These are phyloP conservation scores for Podila epicladia DNA, from an alignment of 192 early-diverging fungal genomes.

Conservation along the genomic window DNA sequence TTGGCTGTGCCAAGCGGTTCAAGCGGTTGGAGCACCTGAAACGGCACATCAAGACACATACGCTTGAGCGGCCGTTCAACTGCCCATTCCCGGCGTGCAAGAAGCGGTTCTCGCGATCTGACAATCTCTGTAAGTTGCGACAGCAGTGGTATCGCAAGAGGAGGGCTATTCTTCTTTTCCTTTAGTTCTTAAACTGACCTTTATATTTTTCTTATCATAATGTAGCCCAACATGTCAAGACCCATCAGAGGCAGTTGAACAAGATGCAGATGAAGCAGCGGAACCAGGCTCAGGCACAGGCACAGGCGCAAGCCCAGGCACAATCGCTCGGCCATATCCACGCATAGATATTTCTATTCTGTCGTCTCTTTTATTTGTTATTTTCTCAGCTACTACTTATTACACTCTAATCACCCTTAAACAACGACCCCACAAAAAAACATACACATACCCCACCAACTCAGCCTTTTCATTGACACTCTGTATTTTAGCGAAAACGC, in stretches of 20 bases:
- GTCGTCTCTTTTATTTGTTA: no score
- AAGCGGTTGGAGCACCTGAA: conserved; percentile 68
- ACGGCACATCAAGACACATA: conserved; percentile 67
- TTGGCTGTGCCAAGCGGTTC: conserved; percentile 59
- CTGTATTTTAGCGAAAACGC: no score
- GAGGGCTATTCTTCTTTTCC: not conserved
- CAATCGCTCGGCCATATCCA: conserved; percentile 13
- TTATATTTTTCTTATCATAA: not conserved
- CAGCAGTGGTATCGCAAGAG: no score
- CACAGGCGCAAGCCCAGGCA: conserved; percentile 15
- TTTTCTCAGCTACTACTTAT: no score
- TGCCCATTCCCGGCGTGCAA: conserved; percentile 56
- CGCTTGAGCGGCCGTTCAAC: conserved; percentile 66
- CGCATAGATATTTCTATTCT: not conserved
- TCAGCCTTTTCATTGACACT: no score
- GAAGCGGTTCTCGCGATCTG: conserved; percentile 66
- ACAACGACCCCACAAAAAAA: no score
- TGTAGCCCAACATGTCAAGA: conserved; percentile 65
- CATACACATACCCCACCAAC: not conserved
- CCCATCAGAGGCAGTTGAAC: conserved; percentile 52
- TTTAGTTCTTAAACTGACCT: not conserved
- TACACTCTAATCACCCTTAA: not conserved
- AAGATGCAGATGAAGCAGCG: conserved; percentile 39
- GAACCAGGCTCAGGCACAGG: conserved; percentile 41
- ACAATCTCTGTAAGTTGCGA: conserved; percentile 55